Evolutionary conservation across 768 basidiomycete genomes (phyloP).

Genomic region (Termitomyces heimii): DNA sequence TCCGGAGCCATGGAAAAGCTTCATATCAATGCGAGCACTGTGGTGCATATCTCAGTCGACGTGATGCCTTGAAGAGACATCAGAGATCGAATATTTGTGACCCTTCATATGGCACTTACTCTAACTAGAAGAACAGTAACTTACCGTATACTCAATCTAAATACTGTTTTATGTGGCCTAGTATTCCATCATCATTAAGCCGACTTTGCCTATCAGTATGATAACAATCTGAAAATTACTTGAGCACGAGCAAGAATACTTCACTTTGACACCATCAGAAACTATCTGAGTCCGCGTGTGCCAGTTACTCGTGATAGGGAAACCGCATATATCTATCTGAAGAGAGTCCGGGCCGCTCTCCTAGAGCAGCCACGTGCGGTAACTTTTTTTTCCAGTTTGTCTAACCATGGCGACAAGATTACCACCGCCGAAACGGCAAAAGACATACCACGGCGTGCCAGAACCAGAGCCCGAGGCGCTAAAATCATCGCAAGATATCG

Average conservation of each 20-base stretch:
- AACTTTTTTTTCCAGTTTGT: neutral
- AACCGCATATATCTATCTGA: too few relatives aligned
- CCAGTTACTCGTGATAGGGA: too few relatives aligned
- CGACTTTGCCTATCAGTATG: neutral
- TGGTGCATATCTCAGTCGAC: neutral
- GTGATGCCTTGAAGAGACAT: neutral
- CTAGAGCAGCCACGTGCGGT: neutral
- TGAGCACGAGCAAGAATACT: neutral
- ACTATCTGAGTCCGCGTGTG: neutral
- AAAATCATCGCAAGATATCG: conserved; percentile 51
- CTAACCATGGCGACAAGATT: conserved; percentile 71
- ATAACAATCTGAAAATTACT: too few relatives aligned
- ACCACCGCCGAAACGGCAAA: conserved; percentile 86
- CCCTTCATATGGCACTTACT: neutral
- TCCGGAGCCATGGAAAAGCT: neutral
- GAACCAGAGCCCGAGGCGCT: conserved; percentile 50
- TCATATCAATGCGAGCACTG: neutral
- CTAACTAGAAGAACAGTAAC: neutral
- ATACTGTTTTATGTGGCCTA: neutral
- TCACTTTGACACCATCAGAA: neutral
- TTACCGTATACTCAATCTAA: neutral
- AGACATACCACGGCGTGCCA: conserved; percentile 71
- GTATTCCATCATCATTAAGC: neutral
- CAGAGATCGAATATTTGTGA: neutral
- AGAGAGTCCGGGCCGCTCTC: neutral